phyloP scores from a whole-genome alignment of 306 rosid genomes.

The Lablab purpureus region DNA sequence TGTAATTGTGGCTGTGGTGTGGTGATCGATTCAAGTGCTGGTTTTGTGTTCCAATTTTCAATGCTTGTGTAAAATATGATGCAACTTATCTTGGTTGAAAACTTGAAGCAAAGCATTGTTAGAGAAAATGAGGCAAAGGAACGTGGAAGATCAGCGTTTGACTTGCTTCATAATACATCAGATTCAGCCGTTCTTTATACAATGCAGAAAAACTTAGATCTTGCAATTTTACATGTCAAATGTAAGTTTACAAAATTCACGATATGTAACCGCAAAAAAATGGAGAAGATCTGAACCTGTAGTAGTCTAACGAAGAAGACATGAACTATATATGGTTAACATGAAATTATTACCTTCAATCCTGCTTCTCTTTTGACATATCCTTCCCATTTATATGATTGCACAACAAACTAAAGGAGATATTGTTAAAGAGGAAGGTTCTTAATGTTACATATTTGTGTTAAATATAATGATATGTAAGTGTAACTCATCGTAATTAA shows the following conservation, averaged over 20 bases:
- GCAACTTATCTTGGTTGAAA: slow-evolving; percentile 1
- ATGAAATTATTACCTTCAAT: not conserved
- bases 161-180: not conserved
- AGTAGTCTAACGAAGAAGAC: not conserved
- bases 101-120: not conserved
- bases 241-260: slow-evolving; percentile 3
- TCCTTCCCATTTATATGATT: not conserved
- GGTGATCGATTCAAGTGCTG: not conserved
- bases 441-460: not conserved
- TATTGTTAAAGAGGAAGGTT: not conserved
- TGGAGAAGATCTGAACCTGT: not conserved
- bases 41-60: slow-evolving; percentile 3
- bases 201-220: slow-evolving; percentile 1
- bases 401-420: not conserved
- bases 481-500: not conserved
- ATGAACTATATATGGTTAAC: not conserved
- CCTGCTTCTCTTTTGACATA: not conserved
- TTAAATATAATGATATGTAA: not conserved
- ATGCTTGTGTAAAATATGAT: not conserved
- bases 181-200: not conserved
- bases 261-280: not conserved
- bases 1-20: not conserved
- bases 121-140: not conserved
- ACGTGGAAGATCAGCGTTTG: slow-evolving; percentile 6
- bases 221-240: not conserved